A percentile compares a stretch with the other conserved stretches of the same genome.
phyloP scores from a whole-genome alignment of 352 stramenopile species.

The Globisporangium emineosum region DNA sequence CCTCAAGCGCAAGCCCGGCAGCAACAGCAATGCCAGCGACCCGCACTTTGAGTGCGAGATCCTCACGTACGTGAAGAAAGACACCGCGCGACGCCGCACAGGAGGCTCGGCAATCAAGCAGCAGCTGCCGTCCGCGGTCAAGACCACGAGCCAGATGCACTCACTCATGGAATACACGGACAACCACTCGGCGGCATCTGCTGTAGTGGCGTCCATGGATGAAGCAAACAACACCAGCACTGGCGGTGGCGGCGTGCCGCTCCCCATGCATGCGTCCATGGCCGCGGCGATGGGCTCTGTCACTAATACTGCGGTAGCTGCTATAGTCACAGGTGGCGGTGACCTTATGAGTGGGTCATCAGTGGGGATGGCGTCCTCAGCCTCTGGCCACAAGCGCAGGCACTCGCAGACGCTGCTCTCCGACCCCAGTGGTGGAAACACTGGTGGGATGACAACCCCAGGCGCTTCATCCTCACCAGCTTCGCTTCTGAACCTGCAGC shows the following conservation, averaged over 20 bases:
- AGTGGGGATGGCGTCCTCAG: not conserved
- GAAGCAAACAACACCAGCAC: not conserved
- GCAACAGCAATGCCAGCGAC: not conserved
- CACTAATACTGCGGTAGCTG: not conserved
- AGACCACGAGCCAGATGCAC: constrained; percentile 9
- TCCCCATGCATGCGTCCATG: not conserved
- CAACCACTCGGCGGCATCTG: not conserved
- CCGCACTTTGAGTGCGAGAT: constrained; percentile 62
- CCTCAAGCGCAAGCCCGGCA: constrained; percentile 57
- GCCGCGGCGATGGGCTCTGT: not conserved
- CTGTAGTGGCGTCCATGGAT: not conserved
- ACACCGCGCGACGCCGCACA: constrained; percentile 14
- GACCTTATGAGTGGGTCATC: not conserved
- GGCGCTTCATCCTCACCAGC: too few species aligned
- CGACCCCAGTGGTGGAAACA: not conserved
- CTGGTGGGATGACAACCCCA: not conserved
- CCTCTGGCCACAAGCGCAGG: constrained; percentile 9
- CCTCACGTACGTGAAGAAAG: constrained; percentile 72
- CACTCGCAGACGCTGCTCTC: not conserved
- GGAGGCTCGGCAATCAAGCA: not conserved
- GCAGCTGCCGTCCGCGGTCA: not conserved
- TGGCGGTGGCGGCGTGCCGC: not conserved
- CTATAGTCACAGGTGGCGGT: not conserved
- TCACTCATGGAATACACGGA: constrained; percentile 12
- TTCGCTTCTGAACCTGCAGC: not conserved